phyloP scores from a whole-genome alignment of 139 green algal genomes.

The Tetradesmus lagerheimii region DNA sequence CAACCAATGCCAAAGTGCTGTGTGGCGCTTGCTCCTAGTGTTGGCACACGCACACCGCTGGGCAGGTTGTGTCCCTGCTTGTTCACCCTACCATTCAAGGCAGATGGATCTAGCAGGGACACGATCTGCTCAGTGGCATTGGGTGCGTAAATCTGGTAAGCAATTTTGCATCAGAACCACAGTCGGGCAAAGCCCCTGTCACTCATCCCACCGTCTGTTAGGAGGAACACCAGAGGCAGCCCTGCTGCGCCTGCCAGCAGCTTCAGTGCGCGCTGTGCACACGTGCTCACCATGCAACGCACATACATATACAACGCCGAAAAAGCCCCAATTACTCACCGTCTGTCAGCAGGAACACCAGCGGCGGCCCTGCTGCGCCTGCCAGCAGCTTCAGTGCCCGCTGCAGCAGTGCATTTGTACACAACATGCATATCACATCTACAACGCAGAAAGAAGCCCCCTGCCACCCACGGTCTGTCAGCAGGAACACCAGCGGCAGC shows the following conservation, averaged over 20 bases:
- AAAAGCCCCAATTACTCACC: slow-evolving; percentile 19
- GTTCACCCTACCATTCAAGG: too few relatives aligned
- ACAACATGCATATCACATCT: too few relatives aligned
- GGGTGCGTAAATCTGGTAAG: too few relatives aligned
- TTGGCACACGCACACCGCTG: too few relatives aligned
- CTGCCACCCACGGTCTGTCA: slow-evolving; percentile 70
- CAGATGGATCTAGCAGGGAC: too few relatives aligned
- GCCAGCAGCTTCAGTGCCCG: slow-evolving; percentile 17
- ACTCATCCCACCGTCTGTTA: slow-evolving; percentile 72
- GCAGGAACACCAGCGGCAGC: slow-evolving; percentile 75
- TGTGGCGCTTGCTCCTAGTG: too few relatives aligned
- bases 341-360: slow-evolving; percentile 79
- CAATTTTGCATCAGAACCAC: too few relatives aligned
- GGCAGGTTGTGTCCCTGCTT: too few relatives aligned
- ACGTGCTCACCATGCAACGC: background rate
- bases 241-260: background rate
- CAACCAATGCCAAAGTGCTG: too few relatives aligned
- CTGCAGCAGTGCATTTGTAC: slow-evolving; percentile 20
- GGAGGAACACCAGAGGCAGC: slow-evolving; percentile 73
- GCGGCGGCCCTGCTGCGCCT: slow-evolving; percentile 58
- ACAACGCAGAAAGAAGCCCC: background rate
- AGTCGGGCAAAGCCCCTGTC: too few relatives aligned
- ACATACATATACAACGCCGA: background rate
- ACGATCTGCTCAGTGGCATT: too few relatives aligned
- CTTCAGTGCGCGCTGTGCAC: slow-evolving; percentile 19